phyloP scores from a whole-genome alignment of 192 early-diverging fungal genomes.

The Dissophora ornata region DNA sequence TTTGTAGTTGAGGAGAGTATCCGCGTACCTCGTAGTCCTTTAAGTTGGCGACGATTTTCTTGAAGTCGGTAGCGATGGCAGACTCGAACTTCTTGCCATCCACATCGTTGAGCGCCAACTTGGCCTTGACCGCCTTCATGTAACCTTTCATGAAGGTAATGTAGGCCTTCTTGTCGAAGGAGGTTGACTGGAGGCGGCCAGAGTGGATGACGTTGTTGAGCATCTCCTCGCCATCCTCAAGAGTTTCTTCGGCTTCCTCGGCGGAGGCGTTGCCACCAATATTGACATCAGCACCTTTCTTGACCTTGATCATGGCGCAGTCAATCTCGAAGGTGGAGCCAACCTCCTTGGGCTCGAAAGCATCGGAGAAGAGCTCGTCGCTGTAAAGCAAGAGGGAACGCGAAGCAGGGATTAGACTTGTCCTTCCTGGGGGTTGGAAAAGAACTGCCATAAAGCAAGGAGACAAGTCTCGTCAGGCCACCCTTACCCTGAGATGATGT shows the following conservation, averaged over 20 bases:
- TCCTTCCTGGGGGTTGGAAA: no score
- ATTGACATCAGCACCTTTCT: constrained; percentile 78
- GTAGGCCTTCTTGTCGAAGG: constrained; percentile 94
- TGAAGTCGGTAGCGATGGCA: constrained; percentile 69
- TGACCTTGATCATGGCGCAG: constrained; percentile 70
- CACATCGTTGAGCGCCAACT: no score
- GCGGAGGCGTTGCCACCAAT: constrained; percentile 95
- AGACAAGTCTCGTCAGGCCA: neutral
- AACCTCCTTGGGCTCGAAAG: constrained; percentile 74
- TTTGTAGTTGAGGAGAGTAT: no score
- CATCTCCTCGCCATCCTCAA: constrained; percentile 70
- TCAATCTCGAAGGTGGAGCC: constrained; percentile 83
- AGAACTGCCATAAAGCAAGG: no score
- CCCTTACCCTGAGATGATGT: constrained; percentile 73
- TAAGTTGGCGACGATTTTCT: constrained; percentile 84
- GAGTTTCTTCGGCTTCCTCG: constrained; percentile 75
- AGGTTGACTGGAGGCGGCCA: constrained; percentile 76
- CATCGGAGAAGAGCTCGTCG: constrained; percentile 94
- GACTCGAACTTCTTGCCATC: constrained; percentile 57
- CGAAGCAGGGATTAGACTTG: no score
- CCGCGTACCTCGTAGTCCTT: constrained; percentile 64
- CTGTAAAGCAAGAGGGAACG: constrained; percentile 53
- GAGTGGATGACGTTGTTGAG: constrained; percentile 92
- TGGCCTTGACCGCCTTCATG: constrained; percentile 86
- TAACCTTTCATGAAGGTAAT: constrained; percentile 93